Evolutionary conservation across 306 rosid genomes (phyloP).

Genomic region (Inga oerstediana): DNA sequence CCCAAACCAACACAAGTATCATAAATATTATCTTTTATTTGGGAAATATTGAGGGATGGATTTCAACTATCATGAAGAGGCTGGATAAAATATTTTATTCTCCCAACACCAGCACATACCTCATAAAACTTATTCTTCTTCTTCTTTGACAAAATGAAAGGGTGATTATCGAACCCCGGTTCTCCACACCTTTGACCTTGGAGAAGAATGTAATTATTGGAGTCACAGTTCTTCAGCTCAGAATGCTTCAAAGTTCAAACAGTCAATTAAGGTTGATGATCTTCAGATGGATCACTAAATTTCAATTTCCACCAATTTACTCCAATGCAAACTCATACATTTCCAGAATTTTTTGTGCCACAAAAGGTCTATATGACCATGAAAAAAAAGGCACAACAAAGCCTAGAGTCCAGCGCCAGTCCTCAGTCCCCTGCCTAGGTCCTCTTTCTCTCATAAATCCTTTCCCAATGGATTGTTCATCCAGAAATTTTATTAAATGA

Average conservation of each 20-base stretch:
- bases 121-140: neutral
- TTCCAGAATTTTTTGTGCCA: neutral
- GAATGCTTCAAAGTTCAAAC: neutral
- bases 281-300: neutral
- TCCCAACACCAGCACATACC: neutral
- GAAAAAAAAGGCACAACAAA: neutral
- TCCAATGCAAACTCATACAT: neutral
- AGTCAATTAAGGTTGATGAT: neutral
- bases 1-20: neutral
- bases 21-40: neutral
- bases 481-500: neutral
- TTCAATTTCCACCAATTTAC: neutral
- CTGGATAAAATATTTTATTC: neutral
- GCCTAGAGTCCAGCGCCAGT: neutral
- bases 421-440: neutral
- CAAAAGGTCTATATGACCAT: neutral
- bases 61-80: neutral
- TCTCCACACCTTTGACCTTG: neutral
- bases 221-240: neutral
- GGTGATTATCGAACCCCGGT: neutral
- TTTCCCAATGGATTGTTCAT: neutral
- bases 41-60: neutral
- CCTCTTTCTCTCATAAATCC: neutral
- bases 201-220: neutral
- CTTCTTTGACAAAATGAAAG: neutral